Evolutionary conservation across 2,329 filamentous ascomycete genomes (phyloP).

Genomic region (Monosporascus sp.): DNA sequence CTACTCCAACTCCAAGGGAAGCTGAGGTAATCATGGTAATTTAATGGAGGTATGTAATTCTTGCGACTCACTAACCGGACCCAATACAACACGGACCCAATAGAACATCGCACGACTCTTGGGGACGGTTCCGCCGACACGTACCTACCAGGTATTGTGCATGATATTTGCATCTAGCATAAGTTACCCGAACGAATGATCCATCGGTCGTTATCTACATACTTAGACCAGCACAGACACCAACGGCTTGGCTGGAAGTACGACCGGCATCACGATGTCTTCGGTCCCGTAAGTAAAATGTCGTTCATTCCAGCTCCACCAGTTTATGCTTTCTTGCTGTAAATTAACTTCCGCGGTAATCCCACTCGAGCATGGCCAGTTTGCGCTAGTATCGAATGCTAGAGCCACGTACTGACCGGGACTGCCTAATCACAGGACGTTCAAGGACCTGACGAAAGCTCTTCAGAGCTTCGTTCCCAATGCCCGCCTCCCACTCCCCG

Average conservation of each 20-base stretch:
- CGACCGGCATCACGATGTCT: conserved; percentile 16
- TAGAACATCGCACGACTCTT: too few relatives aligned
- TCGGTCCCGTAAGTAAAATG: conserved; percentile 22
- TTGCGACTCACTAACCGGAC: too few relatives aligned
- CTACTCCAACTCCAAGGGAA: too few relatives aligned
- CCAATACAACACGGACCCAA: too few relatives aligned
- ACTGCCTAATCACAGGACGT: conserved; percentile 35
- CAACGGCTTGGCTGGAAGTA: neutral
- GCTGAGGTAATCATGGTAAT: too few relatives aligned
- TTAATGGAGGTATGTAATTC: too few relatives aligned
- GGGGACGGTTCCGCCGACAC: too few relatives aligned
- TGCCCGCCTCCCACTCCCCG: conserved; percentile 58
- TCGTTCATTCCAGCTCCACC: conserved; percentile 1
- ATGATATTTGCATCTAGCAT: too few relatives aligned
- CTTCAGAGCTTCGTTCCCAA: conserved; percentile 46
- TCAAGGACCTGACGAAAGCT: conserved; percentile 57
- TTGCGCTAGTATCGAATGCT: neutral
- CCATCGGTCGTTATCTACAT: conserved; percentile 3
- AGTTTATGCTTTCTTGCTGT: too few relatives aligned
- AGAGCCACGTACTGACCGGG: conserved; percentile 11
- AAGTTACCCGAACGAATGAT: neutral
- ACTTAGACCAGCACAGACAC: too few relatives aligned
- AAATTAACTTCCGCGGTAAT: too few relatives aligned
- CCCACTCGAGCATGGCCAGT: neutral
- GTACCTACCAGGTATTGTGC: too few relatives aligned